Evolutionary conservation across 2,329 filamentous ascomycete genomes (phyloP).

Genomic region (Xylariaceae sp.): DNA sequence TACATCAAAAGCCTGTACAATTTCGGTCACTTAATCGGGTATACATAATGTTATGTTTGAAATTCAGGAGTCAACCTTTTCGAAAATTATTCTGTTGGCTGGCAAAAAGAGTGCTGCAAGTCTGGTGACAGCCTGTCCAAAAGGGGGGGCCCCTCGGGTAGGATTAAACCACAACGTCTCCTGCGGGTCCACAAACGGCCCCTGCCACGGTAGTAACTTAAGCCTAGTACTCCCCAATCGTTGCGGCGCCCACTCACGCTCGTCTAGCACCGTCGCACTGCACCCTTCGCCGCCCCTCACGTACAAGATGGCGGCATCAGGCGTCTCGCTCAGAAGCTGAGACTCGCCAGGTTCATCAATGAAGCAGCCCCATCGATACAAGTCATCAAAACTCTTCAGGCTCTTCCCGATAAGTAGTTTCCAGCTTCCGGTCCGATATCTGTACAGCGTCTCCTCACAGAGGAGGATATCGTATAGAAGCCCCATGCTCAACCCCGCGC

Average conservation of each 20-base stretch:
- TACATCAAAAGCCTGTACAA: too few species aligned
- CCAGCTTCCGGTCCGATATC: constrained; percentile 1
- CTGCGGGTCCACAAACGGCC: constrained; percentile 5
- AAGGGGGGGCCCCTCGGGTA: too few species aligned
- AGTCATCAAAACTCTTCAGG: constrained; percentile 6
- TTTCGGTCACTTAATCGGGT: too few species aligned
- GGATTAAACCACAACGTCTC: constrained; percentile 6
- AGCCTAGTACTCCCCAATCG: constrained; percentile 1
- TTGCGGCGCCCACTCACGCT: neutral
- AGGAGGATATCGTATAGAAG: constrained; percentile 6
- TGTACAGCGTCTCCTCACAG: constrained; percentile 8
- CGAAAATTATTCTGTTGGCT: too few species aligned
- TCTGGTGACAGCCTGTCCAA: too few species aligned
- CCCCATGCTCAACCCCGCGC: constrained; percentile 4
- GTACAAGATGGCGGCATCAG: constrained; percentile 4
- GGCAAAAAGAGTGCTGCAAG: too few species aligned
- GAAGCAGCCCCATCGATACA: constrained; percentile 8
- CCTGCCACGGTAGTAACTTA: constrained; percentile 8
- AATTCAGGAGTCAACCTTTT: too few species aligned
- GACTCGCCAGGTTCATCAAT: neutral
- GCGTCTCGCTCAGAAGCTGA: neutral
- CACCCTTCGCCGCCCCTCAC: constrained; percentile 3
- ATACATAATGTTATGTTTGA: too few species aligned
- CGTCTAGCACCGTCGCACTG: neutral
- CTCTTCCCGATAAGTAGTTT: constrained; percentile 3